A percentile compares a stretch with the other conserved stretches of the same genome.
Conservation (phyloP, 371 early-diverging fungal species). For the Apophysomyces variabilis region DNA sequence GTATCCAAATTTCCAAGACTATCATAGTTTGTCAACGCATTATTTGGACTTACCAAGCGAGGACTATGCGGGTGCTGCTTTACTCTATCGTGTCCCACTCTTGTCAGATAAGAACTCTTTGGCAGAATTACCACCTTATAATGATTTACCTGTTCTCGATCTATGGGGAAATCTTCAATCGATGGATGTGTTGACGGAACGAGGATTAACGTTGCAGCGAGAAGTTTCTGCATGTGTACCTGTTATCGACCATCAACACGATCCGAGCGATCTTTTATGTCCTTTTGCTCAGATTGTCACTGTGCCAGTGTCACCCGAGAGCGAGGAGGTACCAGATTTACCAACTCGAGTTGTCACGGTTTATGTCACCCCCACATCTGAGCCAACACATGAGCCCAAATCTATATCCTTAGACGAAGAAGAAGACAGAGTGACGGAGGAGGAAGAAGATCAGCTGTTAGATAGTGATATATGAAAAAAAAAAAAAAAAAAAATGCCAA, state of each 20-base stretch:
- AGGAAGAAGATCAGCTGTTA: conserved; percentile 7
- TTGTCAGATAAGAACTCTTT: conserved; percentile 39
- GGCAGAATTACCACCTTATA: conserved; percentile 21
- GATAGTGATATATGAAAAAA: background rate
- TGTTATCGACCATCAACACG: conserved; percentile 24
- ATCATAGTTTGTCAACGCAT: conserved; percentile 57
- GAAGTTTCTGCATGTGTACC: conserved; percentile 59
- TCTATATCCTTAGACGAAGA: background rate
- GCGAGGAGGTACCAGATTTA: conserved; percentile 37
- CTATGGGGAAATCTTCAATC: conserved; percentile 49
- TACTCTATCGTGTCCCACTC: conserved; percentile 55
- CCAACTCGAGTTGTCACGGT: conserved; percentile 34
- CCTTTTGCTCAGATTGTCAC: conserved; percentile 40
- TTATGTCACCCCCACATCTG: conserved; percentile 17
- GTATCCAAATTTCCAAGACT: conserved; percentile 59
- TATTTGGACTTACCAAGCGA: conserved; percentile 56
- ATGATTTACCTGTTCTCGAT: conserved; percentile 54
- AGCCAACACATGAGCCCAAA: conserved; percentile 1
- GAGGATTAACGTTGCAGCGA: conserved; percentile 51
- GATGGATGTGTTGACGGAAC: conserved; percentile 37
- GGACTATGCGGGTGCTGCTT: conserved; percentile 38
- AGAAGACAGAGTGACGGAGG: background rate
- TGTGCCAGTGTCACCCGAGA: conserved; percentile 34
- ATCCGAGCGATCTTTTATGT: conserved; percentile 53
- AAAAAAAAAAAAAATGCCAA: too few species aligned